Conservation (phyloP, 2,329 filamentous ascomycete genomes). For the Furcasterigmium furcatum region DNA sequence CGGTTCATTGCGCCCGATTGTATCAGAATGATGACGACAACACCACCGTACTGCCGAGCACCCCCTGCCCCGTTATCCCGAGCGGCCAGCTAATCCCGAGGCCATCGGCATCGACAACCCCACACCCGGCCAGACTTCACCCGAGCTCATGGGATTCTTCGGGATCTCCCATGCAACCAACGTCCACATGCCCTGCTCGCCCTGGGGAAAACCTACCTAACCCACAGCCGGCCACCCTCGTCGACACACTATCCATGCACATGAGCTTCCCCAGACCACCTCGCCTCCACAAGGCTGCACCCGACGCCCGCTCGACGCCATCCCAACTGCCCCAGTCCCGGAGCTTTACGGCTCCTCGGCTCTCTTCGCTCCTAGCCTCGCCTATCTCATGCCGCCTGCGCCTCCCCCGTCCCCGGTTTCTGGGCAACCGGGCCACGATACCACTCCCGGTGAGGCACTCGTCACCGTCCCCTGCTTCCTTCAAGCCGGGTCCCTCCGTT, state of each 20-base stretch:
- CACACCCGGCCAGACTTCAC: background rate
- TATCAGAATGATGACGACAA: background rate
- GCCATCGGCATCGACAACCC: background rate
- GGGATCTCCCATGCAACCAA: constrained; percentile 2
- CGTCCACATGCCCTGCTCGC: too few relatives aligned
- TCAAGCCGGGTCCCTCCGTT: background rate
- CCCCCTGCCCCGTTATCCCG: background rate
- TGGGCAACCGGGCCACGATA: background rate
- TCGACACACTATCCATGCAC: background rate
- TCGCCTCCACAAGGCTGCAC: constrained; percentile 2
- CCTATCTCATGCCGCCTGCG: constrained; percentile 5
- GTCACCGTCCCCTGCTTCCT: background rate
- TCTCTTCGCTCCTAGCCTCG: constrained; percentile 10
- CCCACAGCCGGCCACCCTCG: background rate
- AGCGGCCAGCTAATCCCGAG: background rate
- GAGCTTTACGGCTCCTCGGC: constrained; percentile 15
- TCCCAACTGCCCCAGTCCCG: constrained; percentile 5
- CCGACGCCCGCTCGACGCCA: background rate
- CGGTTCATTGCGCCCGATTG: background rate
- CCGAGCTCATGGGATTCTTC: constrained; percentile 4
- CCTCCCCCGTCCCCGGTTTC: background rate
- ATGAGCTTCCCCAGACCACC: constrained; percentile 1
- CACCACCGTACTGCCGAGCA: background rate
- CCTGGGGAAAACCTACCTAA: background rate
- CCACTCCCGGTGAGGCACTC: background rate